Evolutionary conservation across 331 rosid genomes (phyloP), one percentile per base, ranked within the genome.

Genomic region (Cydonia oblonga): DNA sequence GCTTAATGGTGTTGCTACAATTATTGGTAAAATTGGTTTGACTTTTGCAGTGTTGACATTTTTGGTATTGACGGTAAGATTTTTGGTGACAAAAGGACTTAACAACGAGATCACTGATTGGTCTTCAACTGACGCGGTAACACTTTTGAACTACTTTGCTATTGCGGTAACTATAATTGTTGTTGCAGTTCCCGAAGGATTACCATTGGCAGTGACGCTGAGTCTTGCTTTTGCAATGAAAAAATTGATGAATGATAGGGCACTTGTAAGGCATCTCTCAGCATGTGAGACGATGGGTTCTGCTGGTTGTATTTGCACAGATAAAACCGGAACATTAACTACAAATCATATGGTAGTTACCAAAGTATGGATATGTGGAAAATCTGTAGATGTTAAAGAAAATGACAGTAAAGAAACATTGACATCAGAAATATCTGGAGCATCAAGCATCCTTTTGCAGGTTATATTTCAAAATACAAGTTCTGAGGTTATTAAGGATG

Each of bases 281-380:
- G 98, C 97, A 26, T 93, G 98, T 71, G 98, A 93, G 84, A 93
- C 98, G 56, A 93, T 93, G 98, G 98, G 98, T 81, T 93, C 97
- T 51, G 88, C 91, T 64, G 83, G 82, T 74, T 91, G 98, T 87
- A 93, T 93, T 75, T 93, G 98, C 87, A 90, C 98, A 3, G 98
- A 93, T 77, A 93, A 93, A 84, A 93, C 98, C 1, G 98, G 98
- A 49, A 93, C 98, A 22, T 75, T 93, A 70, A 93, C 98, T 56
- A 90, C 97, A 46, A 93, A 91, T 80, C 92, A 78, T 77, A 93
- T 93, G 98, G 88, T 85, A 35, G 96, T 93, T 60, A 81, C 75
- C 51, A 90, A 88, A 75, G 26, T 86, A 66, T 93, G 96, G 97
- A 70, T 85, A 44, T 79, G 87, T 26, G 90, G 80, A 72, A 83